phyloP scores from a whole-genome alignment of 495 filamentous ascomycete species.

The Articulospora tetracladia region DNA sequence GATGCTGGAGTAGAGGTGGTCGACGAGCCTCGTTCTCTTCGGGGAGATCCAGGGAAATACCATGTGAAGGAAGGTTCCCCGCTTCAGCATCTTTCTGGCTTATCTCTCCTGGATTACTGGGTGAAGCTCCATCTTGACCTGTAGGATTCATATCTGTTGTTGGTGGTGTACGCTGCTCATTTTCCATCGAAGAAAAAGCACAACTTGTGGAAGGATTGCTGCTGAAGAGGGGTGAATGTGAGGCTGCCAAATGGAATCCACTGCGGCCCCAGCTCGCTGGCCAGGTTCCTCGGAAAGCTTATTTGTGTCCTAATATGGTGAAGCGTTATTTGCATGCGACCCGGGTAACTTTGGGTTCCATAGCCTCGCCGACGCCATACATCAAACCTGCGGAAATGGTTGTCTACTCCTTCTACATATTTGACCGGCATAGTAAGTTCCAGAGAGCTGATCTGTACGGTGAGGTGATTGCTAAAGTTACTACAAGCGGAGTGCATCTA shows the following conservation, averaged over 20 bases:
- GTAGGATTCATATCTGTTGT: constrained; percentile 10
- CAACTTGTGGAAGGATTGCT: neutral
- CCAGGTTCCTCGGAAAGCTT: neutral
- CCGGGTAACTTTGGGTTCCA: neutral
- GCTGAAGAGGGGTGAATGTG: neutral
- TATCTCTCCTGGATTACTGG: constrained; percentile 22
- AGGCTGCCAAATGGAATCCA: neutral
- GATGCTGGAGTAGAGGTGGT: constrained; percentile 35
- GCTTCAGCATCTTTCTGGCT: constrained; percentile 22
- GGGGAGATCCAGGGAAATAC: constrained; percentile 33
- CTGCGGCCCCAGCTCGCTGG: neutral
- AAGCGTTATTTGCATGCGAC: neutral
- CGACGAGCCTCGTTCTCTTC: constrained; percentile 16
- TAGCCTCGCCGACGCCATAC: neutral
- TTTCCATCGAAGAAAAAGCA: constrained; percentile 1
- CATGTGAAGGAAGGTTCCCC: constrained; percentile 35
- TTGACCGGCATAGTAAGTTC: constrained; percentile 87
- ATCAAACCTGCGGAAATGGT: constrained; percentile 55
- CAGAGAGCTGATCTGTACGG: neutral
- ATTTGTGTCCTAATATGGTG: neutral
- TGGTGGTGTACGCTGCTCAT: constrained; percentile 7
- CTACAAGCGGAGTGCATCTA: constrained; percentile 93
- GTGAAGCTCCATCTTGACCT: constrained; percentile 1
- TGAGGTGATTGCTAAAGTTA: constrained; percentile 20
- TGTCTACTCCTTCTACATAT: constrained; percentile 98